phyloP scores from a whole-genome alignment of 2,329 filamentous ascomycete genomes.

The Colletotrichum higginsianum region DNA sequence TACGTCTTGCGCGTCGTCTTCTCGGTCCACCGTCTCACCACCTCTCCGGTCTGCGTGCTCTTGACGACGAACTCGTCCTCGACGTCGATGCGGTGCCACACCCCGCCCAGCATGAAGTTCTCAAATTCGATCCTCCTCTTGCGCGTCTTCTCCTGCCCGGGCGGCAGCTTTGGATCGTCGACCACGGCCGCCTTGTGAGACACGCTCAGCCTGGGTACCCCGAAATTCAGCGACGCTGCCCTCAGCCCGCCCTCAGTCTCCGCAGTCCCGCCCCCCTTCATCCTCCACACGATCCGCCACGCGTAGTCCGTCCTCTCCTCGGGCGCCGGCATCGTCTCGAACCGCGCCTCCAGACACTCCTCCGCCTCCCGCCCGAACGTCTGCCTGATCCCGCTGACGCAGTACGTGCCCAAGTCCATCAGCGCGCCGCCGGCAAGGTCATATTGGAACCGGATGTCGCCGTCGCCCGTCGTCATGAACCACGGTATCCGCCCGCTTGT shows the following conservation, averaged over 20 bases:
- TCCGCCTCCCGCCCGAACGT: conserved; percentile 57
- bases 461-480: conserved; percentile 48
- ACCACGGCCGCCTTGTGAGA: conserved; percentile 40
- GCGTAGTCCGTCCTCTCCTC: conserved; percentile 53
- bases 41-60: conserved; percentile 41
- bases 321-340: conserved; percentile 48
- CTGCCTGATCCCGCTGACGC: conserved; percentile 54
- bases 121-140: conserved; percentile 49
- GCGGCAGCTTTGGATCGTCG: conserved; percentile 41
- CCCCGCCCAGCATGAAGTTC: conserved; percentile 47
- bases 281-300: conserved; percentile 55
- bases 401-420: conserved; percentile 60
- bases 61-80: conserved; percentile 53
- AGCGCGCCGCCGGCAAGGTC: conserved; percentile 58
- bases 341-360: conserved; percentile 53
- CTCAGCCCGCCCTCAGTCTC: conserved; percentile 50
- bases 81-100: conserved; percentile 55
- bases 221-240: conserved; percentile 20
- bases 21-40: conserved; percentile 46
- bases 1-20: conserved; percentile 52
- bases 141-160: conserved; percentile 46
- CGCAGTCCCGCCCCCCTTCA: conserved; percentile 56
- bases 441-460: conserved; percentile 62
- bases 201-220: conserved; percentile 46
- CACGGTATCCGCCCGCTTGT: conserved; percentile 50